Base-by-base conservation (phyloP, 2,329 filamentous ascomycete species). In the Phaeosphaeriaceae sp. region DNA sequence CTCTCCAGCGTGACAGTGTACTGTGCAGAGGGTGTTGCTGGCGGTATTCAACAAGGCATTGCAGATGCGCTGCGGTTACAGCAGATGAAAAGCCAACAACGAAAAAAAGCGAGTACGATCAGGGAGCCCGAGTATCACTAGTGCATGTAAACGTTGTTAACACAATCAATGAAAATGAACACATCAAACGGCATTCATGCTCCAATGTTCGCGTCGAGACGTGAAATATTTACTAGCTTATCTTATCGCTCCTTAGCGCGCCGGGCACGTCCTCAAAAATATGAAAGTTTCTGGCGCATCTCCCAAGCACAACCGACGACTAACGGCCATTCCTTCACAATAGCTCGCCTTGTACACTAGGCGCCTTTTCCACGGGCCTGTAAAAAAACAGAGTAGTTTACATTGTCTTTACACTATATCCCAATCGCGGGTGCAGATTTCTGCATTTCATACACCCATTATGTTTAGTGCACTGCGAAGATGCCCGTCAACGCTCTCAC, bases 31-130 rank as follows among this genome's bases (percentile, higher is more conserved):
- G 83, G 85, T 16, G 74, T 90, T 42, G 80, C 84, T 2, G 86
- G 84, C 12, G 88, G 88, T 0, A 75, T 90, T 34, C 84, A 85
- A 60, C 85, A 90, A 58, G 86, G 88, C 5, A 75, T 79, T 29
- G 79, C 77, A 1, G 79, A 84, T 52, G 83, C 83, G 0, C 74
- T 84, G 68, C 66, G 72, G 35, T 38, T 16, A 72, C 23, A 26
- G 23, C 23, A 79, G 34, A 52, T 82, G 39, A 77, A 78, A 33
- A 34, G 17, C 12, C 29, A 7, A 21, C 11, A 21, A 18, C 12
- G 32, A 3, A 34, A 9, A 34, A 17, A 13, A 8, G 32, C 12
- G 32, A 11, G 23, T 26, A 6, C 2, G 1, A 34, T 34, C 4
- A 17, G n/a, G 9, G n/a, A 34, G 2, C 23, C 21, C n/a, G 37